These are phyloP conservation scores for Friedmanniomyces simplex DNA, from an alignment of 495 filamentous ascomycete species.

Conservation along the genomic window DNA sequence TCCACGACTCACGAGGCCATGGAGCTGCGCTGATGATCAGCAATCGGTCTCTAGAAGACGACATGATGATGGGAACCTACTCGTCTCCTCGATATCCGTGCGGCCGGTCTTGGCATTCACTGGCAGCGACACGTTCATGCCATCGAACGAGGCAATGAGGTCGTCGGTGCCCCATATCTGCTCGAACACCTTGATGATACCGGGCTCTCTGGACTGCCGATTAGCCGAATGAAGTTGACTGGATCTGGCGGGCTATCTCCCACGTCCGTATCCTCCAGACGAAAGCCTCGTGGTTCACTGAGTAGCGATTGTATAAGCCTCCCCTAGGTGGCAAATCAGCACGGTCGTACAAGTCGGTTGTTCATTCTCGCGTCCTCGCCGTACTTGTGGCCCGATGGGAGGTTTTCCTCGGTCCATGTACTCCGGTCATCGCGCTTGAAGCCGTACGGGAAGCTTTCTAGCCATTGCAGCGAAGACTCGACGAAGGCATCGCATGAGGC, in stretches of 20 bases:
- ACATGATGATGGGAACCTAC: background rate
- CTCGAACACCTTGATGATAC: constrained; percentile 33
- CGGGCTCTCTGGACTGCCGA: constrained; percentile 29
- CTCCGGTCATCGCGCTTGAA: constrained; percentile 29
- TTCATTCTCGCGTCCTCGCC: background rate
- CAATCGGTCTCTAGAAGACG: background rate
- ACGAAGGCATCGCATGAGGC: constrained; percentile 24
- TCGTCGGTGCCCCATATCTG: constrained; percentile 37
- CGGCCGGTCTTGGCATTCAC: constrained; percentile 6
- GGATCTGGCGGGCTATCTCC: too few relatives aligned
- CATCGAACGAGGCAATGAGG: constrained; percentile 34
- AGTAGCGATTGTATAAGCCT: constrained; percentile 24
- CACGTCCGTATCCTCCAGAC: constrained; percentile 37
- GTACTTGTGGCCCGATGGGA: constrained; percentile 29
- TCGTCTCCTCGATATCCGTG: constrained; percentile 3
- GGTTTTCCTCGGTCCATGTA: constrained; percentile 35
- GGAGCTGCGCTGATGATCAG: background rate
- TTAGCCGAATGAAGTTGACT: background rate
- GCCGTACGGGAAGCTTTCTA: constrained; percentile 33
- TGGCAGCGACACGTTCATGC: constrained; percentile 26
- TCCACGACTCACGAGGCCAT: constrained; percentile 9
- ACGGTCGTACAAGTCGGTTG: background rate
- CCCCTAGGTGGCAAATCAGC: constrained; percentile 24
- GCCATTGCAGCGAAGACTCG: constrained; percentile 33
- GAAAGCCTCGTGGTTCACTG: constrained; percentile 36